Conservation (phyloP, 352 stramenopile species). For the Saprolegnia parasitica region DNA sequence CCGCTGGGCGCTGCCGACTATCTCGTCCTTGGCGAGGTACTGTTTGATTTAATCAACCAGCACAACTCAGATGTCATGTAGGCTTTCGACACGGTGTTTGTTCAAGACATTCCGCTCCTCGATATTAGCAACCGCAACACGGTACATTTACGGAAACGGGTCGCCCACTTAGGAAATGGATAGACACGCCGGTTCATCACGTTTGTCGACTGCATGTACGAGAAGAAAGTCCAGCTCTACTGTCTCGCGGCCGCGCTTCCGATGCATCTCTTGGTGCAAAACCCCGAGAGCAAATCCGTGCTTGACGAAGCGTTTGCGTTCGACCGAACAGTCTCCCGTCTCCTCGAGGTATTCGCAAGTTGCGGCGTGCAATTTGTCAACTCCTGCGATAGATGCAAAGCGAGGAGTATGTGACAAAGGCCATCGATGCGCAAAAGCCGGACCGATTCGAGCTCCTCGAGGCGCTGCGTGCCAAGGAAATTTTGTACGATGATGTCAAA, state of each 20-base stretch:
- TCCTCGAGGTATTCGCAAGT: conserved; percentile 56
- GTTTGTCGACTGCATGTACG: conserved; percentile 98
- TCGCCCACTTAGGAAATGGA: neutral
- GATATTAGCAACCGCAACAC: conserved; percentile 86
- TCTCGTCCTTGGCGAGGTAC: conserved; percentile 78
- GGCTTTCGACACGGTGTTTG: conserved; percentile 81
- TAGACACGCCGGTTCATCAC: conserved; percentile 95
- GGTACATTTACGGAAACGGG: conserved; percentile 32
- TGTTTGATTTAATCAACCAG: neutral
- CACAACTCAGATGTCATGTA: conserved; percentile 44
- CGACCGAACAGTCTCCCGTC: conserved; percentile 79
- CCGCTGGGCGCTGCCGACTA: conserved; percentile 94
- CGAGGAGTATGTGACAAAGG: conserved; percentile 21
- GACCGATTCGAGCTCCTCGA: conserved; percentile 13
- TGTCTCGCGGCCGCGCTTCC: conserved; percentile 57
- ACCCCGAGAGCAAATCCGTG: conserved; percentile 48
- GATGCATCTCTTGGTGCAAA: conserved; percentile 59
- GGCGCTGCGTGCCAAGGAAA: conserved; percentile 1
- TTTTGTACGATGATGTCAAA: conserved; percentile 27
- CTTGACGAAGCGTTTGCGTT: conserved; percentile 83
- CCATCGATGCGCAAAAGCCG: neutral
- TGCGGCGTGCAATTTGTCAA: neutral
- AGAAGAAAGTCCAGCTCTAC: conserved; percentile 70
- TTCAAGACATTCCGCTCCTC: conserved; percentile 89
- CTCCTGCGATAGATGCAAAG: conserved; percentile 24